These are phyloP conservation scores for Clitoria ternatea DNA, from an alignment of 306 rosid genomes.

Conservation along the genomic window DNA sequence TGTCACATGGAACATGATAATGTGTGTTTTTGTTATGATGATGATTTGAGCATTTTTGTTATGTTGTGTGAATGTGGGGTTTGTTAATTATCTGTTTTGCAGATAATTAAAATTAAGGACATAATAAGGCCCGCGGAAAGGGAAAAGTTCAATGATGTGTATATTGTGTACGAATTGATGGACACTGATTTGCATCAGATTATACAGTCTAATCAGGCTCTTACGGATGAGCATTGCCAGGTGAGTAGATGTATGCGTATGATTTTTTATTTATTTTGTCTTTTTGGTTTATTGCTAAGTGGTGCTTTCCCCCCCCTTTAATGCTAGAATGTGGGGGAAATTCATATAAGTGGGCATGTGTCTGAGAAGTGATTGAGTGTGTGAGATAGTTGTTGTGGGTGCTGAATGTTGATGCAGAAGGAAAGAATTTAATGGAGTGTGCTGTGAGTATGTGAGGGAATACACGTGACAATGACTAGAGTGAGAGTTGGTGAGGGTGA, in stretches of 20 bases:
- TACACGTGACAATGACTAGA: background rate
- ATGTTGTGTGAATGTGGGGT: background rate
- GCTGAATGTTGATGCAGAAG: background rate
- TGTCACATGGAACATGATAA: conserved; percentile 90
- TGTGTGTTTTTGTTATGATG: conserved; percentile 22
- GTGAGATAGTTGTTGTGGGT: background rate
- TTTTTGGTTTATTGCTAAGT: background rate
- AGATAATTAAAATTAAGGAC: conserved; percentile 85
- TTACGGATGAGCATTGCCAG: conserved; percentile 93
- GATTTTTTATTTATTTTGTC: no score
- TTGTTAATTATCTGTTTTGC: conserved; percentile 11
- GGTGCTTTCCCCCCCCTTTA: no score
- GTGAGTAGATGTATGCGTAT: conserved; percentile 18
- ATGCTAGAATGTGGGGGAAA: background rate
- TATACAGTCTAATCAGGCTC: conserved; percentile 70
- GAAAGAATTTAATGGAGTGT: background rate
- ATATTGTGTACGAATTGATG: conserved; percentile 82
- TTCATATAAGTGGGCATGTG: background rate
- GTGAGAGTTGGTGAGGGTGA: background rate
- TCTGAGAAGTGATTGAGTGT: background rate
- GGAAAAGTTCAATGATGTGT: conserved; percentile 79
- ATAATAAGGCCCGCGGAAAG: conserved; percentile 70
- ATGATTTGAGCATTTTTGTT: background rate
- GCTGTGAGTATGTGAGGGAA: conserved; percentile 10
- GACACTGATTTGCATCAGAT: conserved; percentile 92